Evolutionary conservation across 495 filamentous ascomycete species (phyloP), one percentile per base, ranked within the genome.

Genomic region (Lasiosphaeriaceae sp.): DNA sequence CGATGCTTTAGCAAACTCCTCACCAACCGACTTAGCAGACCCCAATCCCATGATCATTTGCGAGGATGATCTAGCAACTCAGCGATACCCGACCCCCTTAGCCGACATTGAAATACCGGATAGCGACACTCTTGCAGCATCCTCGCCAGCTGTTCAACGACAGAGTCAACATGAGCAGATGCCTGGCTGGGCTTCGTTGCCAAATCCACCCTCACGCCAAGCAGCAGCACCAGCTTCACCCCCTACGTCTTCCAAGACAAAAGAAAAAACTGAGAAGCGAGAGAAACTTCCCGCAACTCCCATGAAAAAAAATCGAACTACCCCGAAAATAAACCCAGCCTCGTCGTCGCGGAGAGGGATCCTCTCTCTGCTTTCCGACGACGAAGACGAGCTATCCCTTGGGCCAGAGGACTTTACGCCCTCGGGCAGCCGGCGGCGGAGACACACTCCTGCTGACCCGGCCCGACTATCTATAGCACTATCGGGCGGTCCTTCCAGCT

Each of bases 321-420:
- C 44, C 9, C 17, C 56, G 12, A 54, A 52, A n/a, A 22, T 23
- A 47, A 52, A 20, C 9, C 21, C 46, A n/a, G 19, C 54, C 17
- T 24, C 22, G 19, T 26, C 43, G 7, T 19, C 58, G 23, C 31
- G 19, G 31, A 51, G 44, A 50, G 52, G 59, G 21, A 23, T 71
- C 47, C 60, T 67, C 46, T 70, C 65, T 23, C 67, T 66, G 37
- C 52, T 68, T 23, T 59, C 65, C 35, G 59, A 63, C 39, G 66
- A 69, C 24, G 49, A 66, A 26, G 54, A 55, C 51, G 72, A 75
- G 49, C 68, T 77, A 14, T 69, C 70, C 54, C 59, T 72, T 5
- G 47, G 52, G 5, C 50, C 56, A 0, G 50, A 61, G 14, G 57
- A 62, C 46, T 64, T 70, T 53, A 58, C 63, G 21, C 61, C 70